Conservation (phyloP, 2,329 filamentous ascomycete genomes). For the Colletotrichum sp. region DNA sequence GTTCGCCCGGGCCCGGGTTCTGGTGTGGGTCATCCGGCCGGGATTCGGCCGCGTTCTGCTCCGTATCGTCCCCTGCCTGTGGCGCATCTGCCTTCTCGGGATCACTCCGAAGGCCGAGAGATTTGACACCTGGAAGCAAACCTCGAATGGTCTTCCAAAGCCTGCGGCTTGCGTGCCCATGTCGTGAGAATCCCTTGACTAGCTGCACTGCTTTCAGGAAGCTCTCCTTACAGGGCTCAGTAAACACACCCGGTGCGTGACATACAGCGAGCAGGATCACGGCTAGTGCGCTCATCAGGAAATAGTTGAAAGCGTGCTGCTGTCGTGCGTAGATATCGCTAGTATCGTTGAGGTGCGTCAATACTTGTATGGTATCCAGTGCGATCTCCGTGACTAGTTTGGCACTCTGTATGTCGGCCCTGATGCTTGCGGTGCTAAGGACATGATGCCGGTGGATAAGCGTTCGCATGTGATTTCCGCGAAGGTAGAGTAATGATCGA, state of each 20-base stretch:
- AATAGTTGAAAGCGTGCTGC: slow-evolving; percentile 45
- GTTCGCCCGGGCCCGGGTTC: not conserved
- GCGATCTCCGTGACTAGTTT: slow-evolving; percentile 45
- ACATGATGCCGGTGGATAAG: slow-evolving; percentile 49
- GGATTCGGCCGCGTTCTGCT: slow-evolving; percentile 12
- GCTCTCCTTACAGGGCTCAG: slow-evolving; percentile 35
- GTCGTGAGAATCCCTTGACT: slow-evolving; percentile 34
- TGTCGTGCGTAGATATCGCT: slow-evolving; percentile 42
- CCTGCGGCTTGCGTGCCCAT: slow-evolving; percentile 35
- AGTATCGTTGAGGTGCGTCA: slow-evolving; percentile 38
- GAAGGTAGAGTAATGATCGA: slow-evolving; percentile 46
- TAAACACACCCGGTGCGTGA: slow-evolving; percentile 47
- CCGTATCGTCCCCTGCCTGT: not conserved
- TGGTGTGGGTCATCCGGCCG: not conserved
- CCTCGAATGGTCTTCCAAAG: slow-evolving; percentile 41
- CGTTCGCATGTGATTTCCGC: slow-evolving; percentile 49
- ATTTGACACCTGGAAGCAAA: slow-evolving; percentile 34
- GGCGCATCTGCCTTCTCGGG: slow-evolving; percentile 2
- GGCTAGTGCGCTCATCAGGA: slow-evolving; percentile 41
- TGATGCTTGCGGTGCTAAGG: slow-evolving; percentile 40
- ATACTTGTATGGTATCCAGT: slow-evolving; percentile 34
- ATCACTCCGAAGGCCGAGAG: slow-evolving; percentile 26
- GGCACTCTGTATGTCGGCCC: slow-evolving; percentile 36
- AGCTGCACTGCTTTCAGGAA: slow-evolving; percentile 37
- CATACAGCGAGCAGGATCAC: slow-evolving; percentile 48